Evolutionary conservation across 2,329 filamentous ascomycete genomes (phyloP).

Genomic region (Colletotrichum sp.): DNA sequence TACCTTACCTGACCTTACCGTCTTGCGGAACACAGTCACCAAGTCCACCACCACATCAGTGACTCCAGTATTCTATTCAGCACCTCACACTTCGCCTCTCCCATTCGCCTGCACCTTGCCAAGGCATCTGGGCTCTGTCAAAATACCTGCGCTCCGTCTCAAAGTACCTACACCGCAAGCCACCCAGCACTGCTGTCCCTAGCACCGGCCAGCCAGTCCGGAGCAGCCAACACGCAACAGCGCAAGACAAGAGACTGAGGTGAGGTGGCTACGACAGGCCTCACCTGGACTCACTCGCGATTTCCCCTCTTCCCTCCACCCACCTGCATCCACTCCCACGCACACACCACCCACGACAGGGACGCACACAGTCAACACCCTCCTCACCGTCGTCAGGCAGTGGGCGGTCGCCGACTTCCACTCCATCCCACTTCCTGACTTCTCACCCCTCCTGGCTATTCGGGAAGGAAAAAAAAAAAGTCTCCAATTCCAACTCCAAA

Average conservation of each 20-base stretch:
- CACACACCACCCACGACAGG: neutral
- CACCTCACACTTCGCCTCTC: neutral
- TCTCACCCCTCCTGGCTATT: slow-evolving; percentile 2
- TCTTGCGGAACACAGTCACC: neutral
- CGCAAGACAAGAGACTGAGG: neutral
- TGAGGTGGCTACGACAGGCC: neutral
- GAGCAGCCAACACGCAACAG: neutral
- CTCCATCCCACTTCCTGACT: slow-evolving; percentile 13
- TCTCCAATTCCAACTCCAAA: slow-evolving; percentile 21
- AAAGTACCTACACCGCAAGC: neutral
- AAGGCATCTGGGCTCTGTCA: neutral
- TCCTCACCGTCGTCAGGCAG: neutral
- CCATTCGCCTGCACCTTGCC: neutral
- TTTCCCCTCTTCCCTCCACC: slow-evolving; percentile 15
- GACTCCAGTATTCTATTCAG: neutral
- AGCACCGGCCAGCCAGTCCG: neutral
- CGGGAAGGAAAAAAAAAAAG: slow-evolving; percentile 7
- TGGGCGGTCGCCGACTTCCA: neutral
- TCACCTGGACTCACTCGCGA: slow-evolving; percentile 14
- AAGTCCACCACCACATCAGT: neutral
- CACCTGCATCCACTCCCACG: slow-evolving; percentile 11
- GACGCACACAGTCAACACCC: neutral
- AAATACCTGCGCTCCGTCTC: neutral
- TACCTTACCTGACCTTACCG: neutral
- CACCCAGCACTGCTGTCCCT: neutral